Evolutionary conservation across 805 yeast genomes (phyloP), one percentile per base, ranked within the genome.

Genomic region (Gaillardinia entomophila): DNA sequence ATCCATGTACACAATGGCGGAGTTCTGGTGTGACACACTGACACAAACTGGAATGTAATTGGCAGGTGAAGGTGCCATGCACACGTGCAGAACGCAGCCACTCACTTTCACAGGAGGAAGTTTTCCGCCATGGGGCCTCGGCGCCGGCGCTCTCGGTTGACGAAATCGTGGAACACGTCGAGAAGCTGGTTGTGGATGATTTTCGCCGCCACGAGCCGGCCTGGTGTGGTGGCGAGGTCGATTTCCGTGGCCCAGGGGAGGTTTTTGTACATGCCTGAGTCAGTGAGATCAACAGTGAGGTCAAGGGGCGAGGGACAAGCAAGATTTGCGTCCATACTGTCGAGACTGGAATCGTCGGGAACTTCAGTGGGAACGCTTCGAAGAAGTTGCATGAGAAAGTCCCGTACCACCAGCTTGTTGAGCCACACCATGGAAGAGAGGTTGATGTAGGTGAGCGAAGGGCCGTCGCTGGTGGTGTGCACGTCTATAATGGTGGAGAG

Each of bases 241-340:
- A 45, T 43, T 3, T 4, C 4, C 4, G 15, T 45, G 6, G 71
- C 77, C 79, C 79, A 74, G 13, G 51, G 61, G n/a, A 68, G 52
- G 20, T 57, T 54, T 36, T 64, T 62, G 23, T 55, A 53, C 77
- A 73, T 71, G 0, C 80, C 80, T 1, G 79, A 72, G 16, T 57
- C 50, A 4, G 65, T 48, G 12, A 78, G 63, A 29, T 63, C 68
- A 3, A 74, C 10, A n/a, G n/a, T n/a, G n/a, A n/a, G n/a, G n/a
- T n/a, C n/a, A 19, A 19, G 6, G 22, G 22, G 22, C 6, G 6
- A 6, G 22, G 22, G 8, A 10, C 10, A 6, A 19, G 22, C 22
- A 6, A 10, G 8, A 6, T 19, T 10, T 6, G 8, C 10, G 22
- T 6, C 10, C 22, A 19, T 10, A 19, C 8, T 6, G 6, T 19